phyloP scores from a whole-genome alignment of 805 yeast species.

The Peterozyma xylosa region DNA sequence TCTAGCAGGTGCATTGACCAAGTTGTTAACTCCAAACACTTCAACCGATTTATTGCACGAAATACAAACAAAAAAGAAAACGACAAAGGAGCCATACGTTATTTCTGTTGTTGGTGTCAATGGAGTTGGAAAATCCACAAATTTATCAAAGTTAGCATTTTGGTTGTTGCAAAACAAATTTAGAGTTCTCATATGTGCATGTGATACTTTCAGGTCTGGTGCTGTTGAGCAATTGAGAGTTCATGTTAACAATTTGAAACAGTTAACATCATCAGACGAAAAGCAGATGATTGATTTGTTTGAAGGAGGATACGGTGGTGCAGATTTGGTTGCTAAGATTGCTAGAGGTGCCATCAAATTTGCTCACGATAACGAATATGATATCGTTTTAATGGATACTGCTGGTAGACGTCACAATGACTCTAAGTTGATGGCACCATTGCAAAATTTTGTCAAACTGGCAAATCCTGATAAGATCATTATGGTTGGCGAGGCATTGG shows the following conservation, averaged over 20 bases:
- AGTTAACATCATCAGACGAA: constrained; percentile 44
- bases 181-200: constrained; percentile 85
- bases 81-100: constrained; percentile 65
- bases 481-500: constrained; percentile 98
- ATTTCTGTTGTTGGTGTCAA: constrained; percentile 96
- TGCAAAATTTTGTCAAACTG: constrained; percentile 90
- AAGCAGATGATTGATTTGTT: constrained; percentile 60
- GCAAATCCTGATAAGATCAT: constrained; percentile 94
- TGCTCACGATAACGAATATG: constrained; percentile 64
- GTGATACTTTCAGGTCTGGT: constrained; percentile 96
- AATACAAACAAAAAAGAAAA: constrained; percentile 42
- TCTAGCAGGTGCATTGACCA: constrained; percentile 57
- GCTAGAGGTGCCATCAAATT: constrained; percentile 85
- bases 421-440: constrained; percentile 88
- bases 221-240: constrained; percentile 97
- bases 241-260: constrained; percentile 78
- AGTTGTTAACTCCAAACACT: constrained; percentile 84
- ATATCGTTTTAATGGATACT: constrained; percentile 88
- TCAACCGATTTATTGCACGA: constrained; percentile 83
- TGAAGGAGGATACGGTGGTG: constrained; percentile 95
- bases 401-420: constrained; percentile 98
- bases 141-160: constrained; percentile 86
- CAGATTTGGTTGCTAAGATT: constrained; percentile 86
- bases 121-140: constrained; percentile 97
- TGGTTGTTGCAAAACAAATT: constrained; percentile 91